Evolutionary conservation across 2,329 filamentous ascomycete species (phyloP), one percentile per base, ranked within the genome.

Genomic region (Monosporascus sp.): DNA sequence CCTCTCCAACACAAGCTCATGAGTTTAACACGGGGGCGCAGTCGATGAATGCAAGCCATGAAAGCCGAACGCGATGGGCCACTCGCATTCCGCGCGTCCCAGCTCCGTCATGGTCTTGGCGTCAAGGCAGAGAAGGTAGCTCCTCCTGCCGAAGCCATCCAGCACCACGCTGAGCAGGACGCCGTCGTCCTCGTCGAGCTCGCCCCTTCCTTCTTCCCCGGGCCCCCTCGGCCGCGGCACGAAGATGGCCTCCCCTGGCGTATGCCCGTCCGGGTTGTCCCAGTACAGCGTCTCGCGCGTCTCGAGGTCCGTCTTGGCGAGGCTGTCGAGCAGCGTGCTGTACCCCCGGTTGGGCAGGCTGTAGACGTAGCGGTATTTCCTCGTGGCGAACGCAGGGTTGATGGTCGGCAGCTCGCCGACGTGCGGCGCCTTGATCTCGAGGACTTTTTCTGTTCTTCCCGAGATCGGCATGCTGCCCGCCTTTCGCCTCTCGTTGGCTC

Each of bases 171-270:
- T 66, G n/a, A 67, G 49, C 6, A 67, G 57, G 17, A 65, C 60
- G 3, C 65, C 65, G 31, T 66, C 61, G n/a, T 89, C 86, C 62
- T 88, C 85, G 0, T 71, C 74, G 2, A 61, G 60, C 14, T 71
- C 67, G 11, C 64, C 65, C 7, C 67, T 64, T 7, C 60, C 57
- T 5, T 47, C 36, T 14, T 24, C 31, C 9, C 5, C 49, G 8
- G 46, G 11, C 5, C 39, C 18, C 18, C 62, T 69, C 0, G 80
- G 80, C 34, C 76, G 69, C 1, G 78, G 71, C 1, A 90, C 74
- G 56, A 89, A 90, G 34, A 90, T 82, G 0, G 85, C 75, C 66
- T 90, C 87, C 2, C 86, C 82, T 0, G 87, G 86, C 0, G 83
- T 85, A 60, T 89, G 84, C 0, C 79, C 83, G 1, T 70, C 65